These are phyloP conservation scores for Volvox reticuliferus DNA, from an alignment of 139 green algal species.

Conservation along the genomic window DNA sequence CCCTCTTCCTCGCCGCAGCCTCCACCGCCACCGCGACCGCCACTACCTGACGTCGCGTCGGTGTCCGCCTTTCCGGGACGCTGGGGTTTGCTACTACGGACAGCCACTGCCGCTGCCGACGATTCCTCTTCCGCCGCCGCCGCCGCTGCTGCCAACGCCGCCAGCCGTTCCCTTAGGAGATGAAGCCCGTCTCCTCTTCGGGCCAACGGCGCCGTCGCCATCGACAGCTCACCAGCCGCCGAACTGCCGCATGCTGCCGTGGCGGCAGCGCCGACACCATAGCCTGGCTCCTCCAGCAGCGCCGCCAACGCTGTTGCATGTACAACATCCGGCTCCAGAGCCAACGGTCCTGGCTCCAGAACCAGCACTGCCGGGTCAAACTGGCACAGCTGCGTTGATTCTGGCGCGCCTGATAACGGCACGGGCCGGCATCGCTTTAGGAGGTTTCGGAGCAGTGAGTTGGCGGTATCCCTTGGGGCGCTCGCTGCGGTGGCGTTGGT, in stretches of 20 bases:
- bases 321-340: not conserved
- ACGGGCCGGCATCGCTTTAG: constrained; percentile 38
- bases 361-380: not conserved
- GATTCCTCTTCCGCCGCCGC: not conserved
- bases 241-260: not conserved
- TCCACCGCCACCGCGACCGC: too few relatives aligned
- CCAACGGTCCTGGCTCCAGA: constrained; percentile 18
- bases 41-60: not conserved
- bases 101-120: not conserved
- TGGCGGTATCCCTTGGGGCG: constrained; percentile 5
- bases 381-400: not conserved
- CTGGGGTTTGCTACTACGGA: too few relatives aligned
- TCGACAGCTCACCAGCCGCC: not conserved
- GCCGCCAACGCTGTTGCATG: not conserved
- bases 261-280: not conserved
- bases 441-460: constrained; percentile 2
- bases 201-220: not conserved
- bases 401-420: not conserved
- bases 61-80: too few relatives aligned
- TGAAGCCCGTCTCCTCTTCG: not conserved
- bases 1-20: not conserved
- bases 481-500: not conserved
- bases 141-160: not conserved
- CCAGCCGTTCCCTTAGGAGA: not conserved
- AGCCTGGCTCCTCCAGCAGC: not conserved